A percentile compares a stretch with the other conserved stretches of the same genome.
Conservation (phyloP, 2,329 filamentous ascomycete species). For the Metarhizium brunneum region DNA sequence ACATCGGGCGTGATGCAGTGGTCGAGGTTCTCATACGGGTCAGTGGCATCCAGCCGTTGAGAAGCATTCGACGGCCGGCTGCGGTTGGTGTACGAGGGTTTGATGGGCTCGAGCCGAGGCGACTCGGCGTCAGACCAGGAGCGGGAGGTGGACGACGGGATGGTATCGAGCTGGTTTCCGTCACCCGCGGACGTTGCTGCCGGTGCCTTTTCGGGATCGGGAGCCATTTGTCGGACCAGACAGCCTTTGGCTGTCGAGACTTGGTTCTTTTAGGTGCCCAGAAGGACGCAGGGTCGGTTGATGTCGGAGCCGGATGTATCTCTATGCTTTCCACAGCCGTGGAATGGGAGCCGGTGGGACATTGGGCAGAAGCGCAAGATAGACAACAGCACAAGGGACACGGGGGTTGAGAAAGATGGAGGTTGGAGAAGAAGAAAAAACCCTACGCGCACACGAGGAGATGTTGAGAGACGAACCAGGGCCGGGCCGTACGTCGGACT, state of each 20-base stretch:
- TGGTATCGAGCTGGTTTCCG: neutral
- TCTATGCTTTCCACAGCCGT: neutral
- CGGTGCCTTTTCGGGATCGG: slow-evolving; percentile 1
- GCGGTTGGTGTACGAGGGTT: slow-evolving; percentile 8
- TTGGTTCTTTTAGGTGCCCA: too few species aligned
- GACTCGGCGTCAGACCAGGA: slow-evolving; percentile 1
- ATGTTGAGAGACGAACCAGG: too few species aligned
- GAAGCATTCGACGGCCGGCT: slow-evolving; percentile 11
- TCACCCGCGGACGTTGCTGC: neutral
- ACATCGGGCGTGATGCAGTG: slow-evolving; percentile 26
- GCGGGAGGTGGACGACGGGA: neutral
- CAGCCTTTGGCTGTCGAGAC: neutral
- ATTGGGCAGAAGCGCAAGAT: neutral
- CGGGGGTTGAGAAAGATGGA: too few species aligned
- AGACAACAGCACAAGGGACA: too few species aligned
- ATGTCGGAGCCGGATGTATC: neutral
- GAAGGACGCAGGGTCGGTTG: too few species aligned
- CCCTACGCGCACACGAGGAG: too few species aligned
- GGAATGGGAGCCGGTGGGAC: neutral
- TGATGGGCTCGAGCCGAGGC: slow-evolving; percentile 1
- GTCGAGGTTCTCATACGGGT: slow-evolving; percentile 26
- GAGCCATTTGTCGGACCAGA: neutral
- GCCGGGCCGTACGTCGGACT: too few species aligned
- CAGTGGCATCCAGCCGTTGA: slow-evolving; percentile 11
- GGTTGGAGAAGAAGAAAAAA: too few species aligned